Base-by-base conservation (phyloP, 1,284 basidiomycete genomes). In the Leccinum solheimii region DNA sequence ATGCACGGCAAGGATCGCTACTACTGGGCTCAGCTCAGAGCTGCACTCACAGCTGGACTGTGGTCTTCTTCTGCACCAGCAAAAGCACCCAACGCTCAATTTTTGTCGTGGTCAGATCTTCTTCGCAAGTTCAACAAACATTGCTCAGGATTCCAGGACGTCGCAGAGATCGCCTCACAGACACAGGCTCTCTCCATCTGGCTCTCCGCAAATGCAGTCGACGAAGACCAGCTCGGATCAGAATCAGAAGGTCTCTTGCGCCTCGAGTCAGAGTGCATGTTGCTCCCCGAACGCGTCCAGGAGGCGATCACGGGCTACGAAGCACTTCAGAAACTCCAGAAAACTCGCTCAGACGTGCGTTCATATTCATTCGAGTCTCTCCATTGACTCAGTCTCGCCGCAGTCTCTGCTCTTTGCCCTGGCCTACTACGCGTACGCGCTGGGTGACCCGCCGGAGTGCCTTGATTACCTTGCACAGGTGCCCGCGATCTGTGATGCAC, bases 41-140 rank as follows among this genome's bases (percentile, higher is more conserved):
- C 81, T 3, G 83, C 85, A 0, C 80, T 93, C 56, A 86, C 86
- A 3, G 84, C 85, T 2, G 91, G 91, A 2, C 78, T 83, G 64
- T 93, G 91, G 91, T 76, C 83, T 10, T 77, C 85, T 1, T 63
- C 75, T 1, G 71, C 73, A 32, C 90, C 92, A 0, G 91, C 86
- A 2, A 88, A 83, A 64, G 80, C 85, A 0, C 83, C 83, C 11
- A 86, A 86, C 55, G 88, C 84, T 16, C 67, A 72, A 0, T 69
- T 75, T 8, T 74, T 96, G 32, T 80, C 86, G 11, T 96, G 94
- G 94, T 80, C 83, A 3, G 91, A 94, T 68, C 82, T 95, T 16
- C 77, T 95, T 27, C 82, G 92, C 67, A 96, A 97, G 74, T 95
- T 94, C 81, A 89, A 90, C 69, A 96, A 95, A 70, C 94, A 96